These are phyloP conservation scores for Aspergillus pseudoterreus DNA, from an alignment of 2,329 filamentous ascomycete species.

Conservation along the genomic window DNA sequence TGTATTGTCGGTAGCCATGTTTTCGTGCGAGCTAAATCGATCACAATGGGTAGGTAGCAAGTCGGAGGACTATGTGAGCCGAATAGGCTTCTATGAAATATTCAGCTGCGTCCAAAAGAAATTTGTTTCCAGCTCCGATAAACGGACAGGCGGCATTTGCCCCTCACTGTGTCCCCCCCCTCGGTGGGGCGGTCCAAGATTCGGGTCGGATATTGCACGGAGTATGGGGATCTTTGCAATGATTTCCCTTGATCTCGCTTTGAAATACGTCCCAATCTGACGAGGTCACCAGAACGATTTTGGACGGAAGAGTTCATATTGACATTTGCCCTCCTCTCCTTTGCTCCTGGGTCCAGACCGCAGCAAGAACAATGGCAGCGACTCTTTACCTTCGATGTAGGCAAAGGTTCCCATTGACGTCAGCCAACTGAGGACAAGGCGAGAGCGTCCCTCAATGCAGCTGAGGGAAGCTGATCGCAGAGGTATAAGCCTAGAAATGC, in stretches of 20 bases:
- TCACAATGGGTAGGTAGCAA: not conserved
- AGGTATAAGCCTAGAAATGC: not conserved
- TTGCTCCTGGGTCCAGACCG: too few relatives aligned
- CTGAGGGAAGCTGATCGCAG: too few relatives aligned
- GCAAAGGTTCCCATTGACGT: too few relatives aligned
- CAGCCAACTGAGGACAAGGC: too few relatives aligned
- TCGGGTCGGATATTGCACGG: not conserved
- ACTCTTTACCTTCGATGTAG: too few relatives aligned
- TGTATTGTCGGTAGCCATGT: conserved; percentile 42
- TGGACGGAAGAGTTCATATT: too few relatives aligned
- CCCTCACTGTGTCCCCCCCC: not conserved
- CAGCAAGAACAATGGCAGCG: too few relatives aligned
- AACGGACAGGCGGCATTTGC: not conserved
- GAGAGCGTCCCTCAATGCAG: too few relatives aligned
- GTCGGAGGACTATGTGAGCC: not conserved
- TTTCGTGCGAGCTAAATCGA: not conserved
- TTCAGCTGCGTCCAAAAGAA: not conserved
- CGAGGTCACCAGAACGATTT: too few relatives aligned
- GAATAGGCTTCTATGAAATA: not conserved
- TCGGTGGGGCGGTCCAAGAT: not conserved
- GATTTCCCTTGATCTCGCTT: not conserved
- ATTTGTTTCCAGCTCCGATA: not conserved
- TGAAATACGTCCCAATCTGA: too few relatives aligned
- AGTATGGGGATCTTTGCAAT: not conserved
- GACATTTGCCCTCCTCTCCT: too few relatives aligned